Conservation (phyloP, 805 yeast genomes). For the Saccharomyces cerevisiae region DNA sequence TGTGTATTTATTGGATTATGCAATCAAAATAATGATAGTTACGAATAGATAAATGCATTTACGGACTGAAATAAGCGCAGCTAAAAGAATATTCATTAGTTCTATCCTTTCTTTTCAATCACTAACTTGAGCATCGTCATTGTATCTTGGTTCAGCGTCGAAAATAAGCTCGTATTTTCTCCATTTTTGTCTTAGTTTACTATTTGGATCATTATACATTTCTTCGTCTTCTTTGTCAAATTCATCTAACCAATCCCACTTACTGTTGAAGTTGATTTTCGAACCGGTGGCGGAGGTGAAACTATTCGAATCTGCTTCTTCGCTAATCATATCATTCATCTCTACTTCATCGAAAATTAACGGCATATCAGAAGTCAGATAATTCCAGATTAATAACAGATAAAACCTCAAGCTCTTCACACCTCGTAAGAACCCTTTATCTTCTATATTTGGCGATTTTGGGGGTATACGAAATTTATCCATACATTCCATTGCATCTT, state of each 20-base stretch:
- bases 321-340: conserved; percentile 13
- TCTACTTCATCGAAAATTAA: conserved; percentile 19
- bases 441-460: conserved; percentile 48
- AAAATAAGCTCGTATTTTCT: conserved; percentile 30
- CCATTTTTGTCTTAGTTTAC: conserved; percentile 30
- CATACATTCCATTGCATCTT: conserved; percentile 35
- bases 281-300: neutral
- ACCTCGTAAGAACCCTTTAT: conserved; percentile 81
- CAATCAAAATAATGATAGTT: neutral
- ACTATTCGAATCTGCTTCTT: conserved; percentile 4
- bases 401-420: conserved; percentile 62
- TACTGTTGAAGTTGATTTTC: conserved; percentile 14
- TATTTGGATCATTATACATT: conserved; percentile 25
- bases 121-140: conserved; percentile 26
- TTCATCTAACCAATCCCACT: conserved; percentile 35
- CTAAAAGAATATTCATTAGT: neutral
- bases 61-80: neutral
- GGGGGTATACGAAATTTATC: conserved; percentile 61
- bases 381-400: conserved; percentile 50
- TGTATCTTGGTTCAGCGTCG: conserved; percentile 29
- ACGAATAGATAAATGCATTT: neutral
- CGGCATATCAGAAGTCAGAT: conserved; percentile 39
- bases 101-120: conserved; percentile 12
- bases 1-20: neutral
- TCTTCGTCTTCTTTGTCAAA: conserved; percentile 31